A percentile compares a stretch with the other conserved stretches of the same genome.
Conservation (phyloP, 2,329 filamentous ascomycete genomes). For the Fusarium multiceps region DNA sequence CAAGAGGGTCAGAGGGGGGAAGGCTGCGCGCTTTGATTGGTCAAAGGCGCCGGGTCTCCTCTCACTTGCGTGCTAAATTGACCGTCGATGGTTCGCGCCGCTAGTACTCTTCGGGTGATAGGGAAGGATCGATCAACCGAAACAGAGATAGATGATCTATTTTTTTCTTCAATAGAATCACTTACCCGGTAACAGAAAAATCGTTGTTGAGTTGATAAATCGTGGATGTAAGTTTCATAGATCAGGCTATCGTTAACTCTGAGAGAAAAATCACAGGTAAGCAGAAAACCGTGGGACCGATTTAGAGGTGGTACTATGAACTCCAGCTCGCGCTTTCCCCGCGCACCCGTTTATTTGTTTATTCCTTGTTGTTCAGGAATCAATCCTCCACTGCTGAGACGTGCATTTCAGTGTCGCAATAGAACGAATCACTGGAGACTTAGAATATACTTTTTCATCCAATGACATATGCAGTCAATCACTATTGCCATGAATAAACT, state of each 20-base stretch:
- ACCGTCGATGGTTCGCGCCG: conserved; percentile 33
- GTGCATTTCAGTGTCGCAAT: background rate
- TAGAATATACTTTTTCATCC: background rate
- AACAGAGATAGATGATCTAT: conserved; percentile 14
- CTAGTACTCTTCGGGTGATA: conserved; percentile 29
- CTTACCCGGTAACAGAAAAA: conserved; percentile 1
- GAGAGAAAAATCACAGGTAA: background rate
- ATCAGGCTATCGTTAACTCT: background rate
- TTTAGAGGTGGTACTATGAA: background rate
- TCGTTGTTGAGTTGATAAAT: background rate
- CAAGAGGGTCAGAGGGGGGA: conserved; percentile 41
- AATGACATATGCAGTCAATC: background rate
- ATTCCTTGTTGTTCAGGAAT: conserved; percentile 30
- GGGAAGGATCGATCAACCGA: conserved; percentile 18
- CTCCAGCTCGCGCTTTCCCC: conserved; percentile 13
- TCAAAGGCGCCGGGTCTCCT: conserved; percentile 35
- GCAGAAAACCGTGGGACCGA: background rate
- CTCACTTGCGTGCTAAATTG: conserved; percentile 34
- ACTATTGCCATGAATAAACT: background rate
- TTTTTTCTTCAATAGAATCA: background rate
- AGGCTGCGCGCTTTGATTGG: conserved; percentile 43
- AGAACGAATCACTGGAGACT: background rate
- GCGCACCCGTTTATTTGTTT: conserved; percentile 7
- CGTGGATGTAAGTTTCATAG: background rate
- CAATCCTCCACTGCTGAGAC: conserved; percentile 4